Evolutionary conservation across 805 yeast species (phyloP).

Genomic region (Cyberlindnera petersonii): DNA sequence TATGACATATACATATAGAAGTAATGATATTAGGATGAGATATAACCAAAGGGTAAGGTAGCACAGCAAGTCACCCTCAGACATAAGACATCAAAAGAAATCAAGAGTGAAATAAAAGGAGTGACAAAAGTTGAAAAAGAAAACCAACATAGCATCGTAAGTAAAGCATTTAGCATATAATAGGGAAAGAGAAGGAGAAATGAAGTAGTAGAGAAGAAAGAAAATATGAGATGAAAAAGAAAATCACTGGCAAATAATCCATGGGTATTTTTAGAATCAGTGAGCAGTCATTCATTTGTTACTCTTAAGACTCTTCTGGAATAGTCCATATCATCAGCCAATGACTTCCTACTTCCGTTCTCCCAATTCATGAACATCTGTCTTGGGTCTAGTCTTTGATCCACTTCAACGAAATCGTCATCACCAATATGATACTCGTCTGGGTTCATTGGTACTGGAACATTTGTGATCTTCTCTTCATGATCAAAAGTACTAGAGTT

Average conservation of each 20-base stretch:
- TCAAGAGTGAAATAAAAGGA: no score
- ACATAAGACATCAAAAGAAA: no score
- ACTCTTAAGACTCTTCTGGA: slow-evolving; percentile 53
- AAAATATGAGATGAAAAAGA: no score
- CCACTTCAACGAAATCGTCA: slow-evolving; percentile 39
- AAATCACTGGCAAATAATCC: no score
- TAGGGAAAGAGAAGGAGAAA: background rate
- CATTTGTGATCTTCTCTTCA: slow-evolving; percentile 13
- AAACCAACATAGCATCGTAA: background rate
- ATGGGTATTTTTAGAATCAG: background rate
- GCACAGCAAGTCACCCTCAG: no score
- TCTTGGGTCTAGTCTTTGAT: slow-evolving; percentile 58
- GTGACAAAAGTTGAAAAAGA: no score
- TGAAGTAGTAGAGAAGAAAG: background rate
- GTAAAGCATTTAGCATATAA: no score
- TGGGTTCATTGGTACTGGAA: slow-evolving; percentile 3
- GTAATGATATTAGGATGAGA: no score
- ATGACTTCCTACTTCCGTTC: slow-evolving; percentile 41
- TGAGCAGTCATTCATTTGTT: slow-evolving; percentile 34
- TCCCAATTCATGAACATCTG: slow-evolving; percentile 47
- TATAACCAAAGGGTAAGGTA: no score
- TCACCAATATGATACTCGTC: slow-evolving; percentile 7
- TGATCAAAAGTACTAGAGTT: slow-evolving; percentile 8
- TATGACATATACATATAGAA: no score
- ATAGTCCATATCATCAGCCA: slow-evolving; percentile 57